A percentile compares a stretch with the other conserved stretches of the same genome.
These are phyloP conservation scores for Mycena epipterygia DNA, from an alignment of 768 basidiomycete genomes.

Conservation along the genomic window DNA sequence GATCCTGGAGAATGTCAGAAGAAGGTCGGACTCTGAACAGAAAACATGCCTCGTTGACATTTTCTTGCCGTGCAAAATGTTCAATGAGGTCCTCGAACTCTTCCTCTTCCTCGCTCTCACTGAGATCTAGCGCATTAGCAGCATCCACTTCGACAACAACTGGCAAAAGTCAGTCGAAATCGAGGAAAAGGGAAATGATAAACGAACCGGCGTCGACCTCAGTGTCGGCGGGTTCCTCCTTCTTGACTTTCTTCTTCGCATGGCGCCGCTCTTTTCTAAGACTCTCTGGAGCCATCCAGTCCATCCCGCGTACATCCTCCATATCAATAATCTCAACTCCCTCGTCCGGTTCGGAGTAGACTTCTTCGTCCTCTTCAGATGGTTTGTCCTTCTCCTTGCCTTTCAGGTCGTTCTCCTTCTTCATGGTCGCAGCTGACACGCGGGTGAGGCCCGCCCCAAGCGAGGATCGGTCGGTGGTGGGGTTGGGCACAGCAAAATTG, in stretches of 20 bases:
- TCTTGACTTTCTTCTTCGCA: constrained; percentile 56
- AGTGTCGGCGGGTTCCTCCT: constrained; percentile 47
- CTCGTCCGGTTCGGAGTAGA: constrained; percentile 90
- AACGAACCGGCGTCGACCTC: constrained; percentile 41
- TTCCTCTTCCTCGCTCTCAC: constrained; percentile 84
- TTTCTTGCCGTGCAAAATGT: constrained; percentile 67
- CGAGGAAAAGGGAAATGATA: not conserved
- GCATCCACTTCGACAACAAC: constrained; percentile 56
- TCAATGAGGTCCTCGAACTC: constrained; percentile 84
- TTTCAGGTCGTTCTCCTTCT: constrained; percentile 53
- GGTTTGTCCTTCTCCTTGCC: constrained; percentile 44
- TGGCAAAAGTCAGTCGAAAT: not conserved
- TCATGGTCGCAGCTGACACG: constrained; percentile 64
- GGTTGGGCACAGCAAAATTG: constrained; percentile 65
- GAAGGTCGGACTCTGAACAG: constrained; percentile 9
- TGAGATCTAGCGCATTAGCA: constrained; percentile 76
- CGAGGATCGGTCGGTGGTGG: constrained; percentile 54
- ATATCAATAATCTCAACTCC: constrained; percentile 91
- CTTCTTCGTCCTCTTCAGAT: constrained; percentile 68
- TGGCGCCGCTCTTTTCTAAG: constrained; percentile 62
- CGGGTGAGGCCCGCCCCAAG: constrained; percentile 66
- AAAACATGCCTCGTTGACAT: constrained; percentile 53
- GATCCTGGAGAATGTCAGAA: constrained; percentile 53
- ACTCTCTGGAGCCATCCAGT: constrained; percentile 91
- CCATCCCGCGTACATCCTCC: constrained; percentile 81